Evolutionary conservation across 1,284 basidiomycete genomes (phyloP), one percentile per base, ranked within the genome.

Genomic region (Cerrena zonata): DNA sequence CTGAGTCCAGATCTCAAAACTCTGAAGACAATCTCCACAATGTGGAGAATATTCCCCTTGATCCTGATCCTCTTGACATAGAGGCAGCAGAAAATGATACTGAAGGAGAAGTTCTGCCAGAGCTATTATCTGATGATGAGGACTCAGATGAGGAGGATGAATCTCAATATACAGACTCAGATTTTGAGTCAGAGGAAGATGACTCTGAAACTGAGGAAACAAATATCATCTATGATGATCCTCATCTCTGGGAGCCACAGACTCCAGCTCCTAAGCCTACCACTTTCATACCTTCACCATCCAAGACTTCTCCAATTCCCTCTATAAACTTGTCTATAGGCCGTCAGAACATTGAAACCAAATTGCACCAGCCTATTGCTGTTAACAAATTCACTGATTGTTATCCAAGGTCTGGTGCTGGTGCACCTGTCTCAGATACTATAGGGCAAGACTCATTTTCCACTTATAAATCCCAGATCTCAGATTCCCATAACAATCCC

Each of bases 401-500:
- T n/a, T 34, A 7, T 7, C 7, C 7, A 15, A 15, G 15, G 7
- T 7, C 30, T 34, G 30, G 30, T 34, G 15, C 30, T 7, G 7
- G 7, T 34, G 30, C 15, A 15, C 15, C 30, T 7, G 30, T 15
- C 7, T 34, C 30, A 34, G 7, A 34, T 7, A 34, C n/a, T n/a
- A n/a, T 15, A 34, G 30, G 15, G 15, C 30, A 7, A 7, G 30
- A 34, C 30, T 34, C 30, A 7, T 34, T 34, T 15, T 7, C 7
- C 7, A 34, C 15, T 34, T 34, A 34, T 34, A 15, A 15, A 7
- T 34, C 30, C 15, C 7, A 15, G 7, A 34, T 34, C 15, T 15
- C 30, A 34, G 15, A 15, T 50, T 27, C 18, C 10, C 13, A 12
- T 3, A 22, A 30, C 1, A 58, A 58, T 49, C 34, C 45, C 2